These are phyloP conservation scores for Raffaelea arxii DNA, from an alignment of 2,329 filamentous ascomycete genomes.

Conservation along the genomic window DNA sequence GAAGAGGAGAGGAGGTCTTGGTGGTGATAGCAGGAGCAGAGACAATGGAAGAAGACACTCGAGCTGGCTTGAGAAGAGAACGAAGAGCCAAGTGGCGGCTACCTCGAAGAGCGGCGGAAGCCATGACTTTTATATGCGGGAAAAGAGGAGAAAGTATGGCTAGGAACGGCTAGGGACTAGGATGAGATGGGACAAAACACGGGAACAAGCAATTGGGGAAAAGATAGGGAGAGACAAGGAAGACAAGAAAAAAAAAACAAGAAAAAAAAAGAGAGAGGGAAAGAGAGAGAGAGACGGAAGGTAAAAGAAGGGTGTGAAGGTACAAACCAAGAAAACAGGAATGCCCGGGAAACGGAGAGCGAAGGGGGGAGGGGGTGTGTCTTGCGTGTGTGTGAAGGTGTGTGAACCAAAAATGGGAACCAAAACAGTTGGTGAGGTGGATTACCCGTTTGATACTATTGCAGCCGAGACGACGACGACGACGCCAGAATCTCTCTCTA, in stretches of 20 bases:
- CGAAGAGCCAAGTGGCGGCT: conserved; percentile 5
- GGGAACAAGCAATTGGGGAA: not conserved
- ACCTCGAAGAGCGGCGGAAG: conserved; percentile 7
- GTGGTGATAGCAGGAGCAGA: no score
- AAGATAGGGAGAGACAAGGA: not conserved
- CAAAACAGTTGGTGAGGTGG: not conserved
- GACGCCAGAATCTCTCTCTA: no score
- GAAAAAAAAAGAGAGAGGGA: not conserved
- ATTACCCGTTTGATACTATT: not conserved
- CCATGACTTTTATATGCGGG: conserved; percentile 10
- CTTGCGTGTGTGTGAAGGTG: no score
- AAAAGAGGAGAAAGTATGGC: not conserved
- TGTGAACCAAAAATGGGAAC: not conserved
- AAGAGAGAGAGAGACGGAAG: not conserved
- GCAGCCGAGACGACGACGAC: not conserved
- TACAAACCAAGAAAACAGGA: not conserved
- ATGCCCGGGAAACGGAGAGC: not conserved
- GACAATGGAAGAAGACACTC: not conserved
- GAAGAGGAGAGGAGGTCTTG: not conserved
- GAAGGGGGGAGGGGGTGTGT: not conserved
- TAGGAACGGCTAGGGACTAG: not conserved
- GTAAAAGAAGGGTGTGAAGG: not conserved
- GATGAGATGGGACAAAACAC: not conserved
- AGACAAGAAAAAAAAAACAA: not conserved
- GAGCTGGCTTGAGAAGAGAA: not conserved